These are phyloP conservation scores for Dendrostoma leiphaemia DNA, from an alignment of 2,329 filamentous ascomycete species.

Conservation along the genomic window DNA sequence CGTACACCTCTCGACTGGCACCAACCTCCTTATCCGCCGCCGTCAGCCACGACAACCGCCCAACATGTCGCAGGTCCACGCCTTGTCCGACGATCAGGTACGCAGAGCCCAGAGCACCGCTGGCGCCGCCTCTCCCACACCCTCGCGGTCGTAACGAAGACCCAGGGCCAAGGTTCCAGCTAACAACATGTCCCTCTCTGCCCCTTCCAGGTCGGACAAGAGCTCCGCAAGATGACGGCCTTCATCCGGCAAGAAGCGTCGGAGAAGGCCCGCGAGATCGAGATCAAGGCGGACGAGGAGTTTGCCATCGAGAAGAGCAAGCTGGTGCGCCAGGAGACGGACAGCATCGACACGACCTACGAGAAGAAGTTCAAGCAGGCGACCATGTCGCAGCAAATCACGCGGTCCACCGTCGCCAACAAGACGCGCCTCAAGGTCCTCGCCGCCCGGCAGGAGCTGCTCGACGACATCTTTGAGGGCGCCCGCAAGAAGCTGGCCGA, in stretches of 20 bases:
- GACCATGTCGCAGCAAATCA: slow-evolving; percentile 98
- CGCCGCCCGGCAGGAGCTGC: slow-evolving; percentile 80
- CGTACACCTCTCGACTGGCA: background rate
- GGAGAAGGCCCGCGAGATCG: slow-evolving; percentile 96
- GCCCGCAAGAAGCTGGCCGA: slow-evolving; percentile 68
- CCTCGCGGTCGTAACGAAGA: too few relatives aligned
- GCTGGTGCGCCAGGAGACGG: slow-evolving; percentile 92
- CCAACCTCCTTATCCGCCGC: slow-evolving; percentile 16
- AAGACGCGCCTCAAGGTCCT: slow-evolving; percentile 91
- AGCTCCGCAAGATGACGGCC: slow-evolving; percentile 99
- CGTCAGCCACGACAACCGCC: slow-evolving; percentile 26
- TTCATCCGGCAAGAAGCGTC: slow-evolving; percentile 99
- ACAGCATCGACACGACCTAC: slow-evolving; percentile 87
- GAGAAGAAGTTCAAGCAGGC: slow-evolving; percentile 99
- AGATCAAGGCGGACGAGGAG: slow-evolving; percentile 98
- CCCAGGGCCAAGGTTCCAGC: slow-evolving; percentile 18
- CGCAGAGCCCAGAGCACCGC: too few relatives aligned
- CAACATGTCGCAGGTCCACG: slow-evolving; percentile 89
- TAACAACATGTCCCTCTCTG: too few relatives aligned
- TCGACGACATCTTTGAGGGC: slow-evolving; percentile 85
- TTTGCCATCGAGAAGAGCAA: slow-evolving; percentile 99
- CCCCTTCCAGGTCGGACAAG: slow-evolving; percentile 77
- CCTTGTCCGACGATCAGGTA: slow-evolving; percentile 97
- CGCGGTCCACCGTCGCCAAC: slow-evolving; percentile 92
- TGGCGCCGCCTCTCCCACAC: too few relatives aligned